Base-by-base conservation (phyloP, 371 early-diverging fungal genomes). In the Smittium culicis region DNA sequence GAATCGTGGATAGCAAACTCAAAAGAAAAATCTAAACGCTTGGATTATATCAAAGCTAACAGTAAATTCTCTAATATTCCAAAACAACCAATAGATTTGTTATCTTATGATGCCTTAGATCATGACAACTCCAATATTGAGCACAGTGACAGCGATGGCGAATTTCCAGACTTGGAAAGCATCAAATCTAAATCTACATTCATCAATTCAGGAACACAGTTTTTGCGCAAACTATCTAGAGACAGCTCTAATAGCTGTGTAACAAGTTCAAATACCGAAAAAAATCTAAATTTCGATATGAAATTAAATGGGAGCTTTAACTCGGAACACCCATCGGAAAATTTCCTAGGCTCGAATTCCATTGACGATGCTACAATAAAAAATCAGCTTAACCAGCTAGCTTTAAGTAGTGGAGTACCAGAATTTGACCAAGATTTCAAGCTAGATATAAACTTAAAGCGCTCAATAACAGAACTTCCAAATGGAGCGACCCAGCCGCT, bases 71-170 rank as follows among this genome's bases (percentile, higher is more conserved):
- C 60, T 29, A 62, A 62, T 28, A 62, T 20, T 20, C 11, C 20
- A 62, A 30, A 20, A 35, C 5, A 8, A 29, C 24, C 62, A 34
- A 35, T 20, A 14, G 76, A 28, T 72, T 74, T 29, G 63, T 72
- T 67, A 69, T 70, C 65, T 68, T 56, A 55, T 68, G 75, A 62
- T 70, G 76, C 59, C 65, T 64, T 34, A 28, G 58, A 61, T 27
- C 55, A 61, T n/a, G 28, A 64, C 30, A 30, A 31, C 1, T 63
- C 70, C 57, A 56, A 63, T 8, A 61, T 66, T 59, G 69, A 70
- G 61, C 66, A 72, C 65, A 72, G 71, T 56, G 68, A 83, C 73
- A 70, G 80, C 77, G 63, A 86, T 79, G 29, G 78, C 74, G 57
- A 86, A 82, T 66, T 77, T 79, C 8, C 69, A 14, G 67, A 61